Base-by-base conservation (phyloP, 179 eudicot genomes). In the Pouteria campechiana region DNA sequence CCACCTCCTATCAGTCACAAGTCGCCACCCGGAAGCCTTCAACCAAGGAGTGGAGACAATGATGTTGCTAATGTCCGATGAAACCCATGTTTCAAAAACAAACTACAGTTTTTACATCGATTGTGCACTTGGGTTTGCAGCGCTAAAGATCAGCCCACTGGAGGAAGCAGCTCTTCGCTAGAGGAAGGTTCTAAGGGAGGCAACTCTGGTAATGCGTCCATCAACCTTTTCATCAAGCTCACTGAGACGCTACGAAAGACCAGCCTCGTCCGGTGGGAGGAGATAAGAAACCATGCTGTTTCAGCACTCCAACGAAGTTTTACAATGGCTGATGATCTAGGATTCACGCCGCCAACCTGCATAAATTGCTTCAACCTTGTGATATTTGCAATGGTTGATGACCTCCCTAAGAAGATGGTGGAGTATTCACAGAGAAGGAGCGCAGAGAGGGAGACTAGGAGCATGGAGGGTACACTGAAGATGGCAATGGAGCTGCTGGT, bases 341-440 rank as follows among this genome's bases (percentile, higher is more conserved):
- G 66, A 16, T 63, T 87, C 34, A 76, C 83, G 0, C 68, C 96
- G 5, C 29, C 72, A 6, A 73, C 68, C 35, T 64, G 74, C 29
- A 67, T 73, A 17, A 76, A 70, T 41, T 74, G 87, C 33, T 68
- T 90, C 27, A 77, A 79, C 55, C 54, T 63, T 11, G 61, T 90
- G 8, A 58, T 90, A n/a, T 90, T 90, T 35, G 87, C 98, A 3
- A 83, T 83, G 99, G 92, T 83, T 0, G 99, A 87, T 24, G 96
- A 92, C 43, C 44, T 92, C 6, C 96, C 86, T n/a, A 94, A 92
- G 62, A 92, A 87, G 47, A 83, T 87, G 88, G 25, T 92, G 37
- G 96, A 87, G 54, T 83, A 92, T 37, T 82, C 96, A 0, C 69
- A 79, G 25, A 70, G 99, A 32, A 92, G 67, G 7, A 90, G 80